Base-by-base conservation (phyloP, 2,329 filamentous ascomycete genomes). In the Teratosphaeria pseudoeucalypti region DNA sequence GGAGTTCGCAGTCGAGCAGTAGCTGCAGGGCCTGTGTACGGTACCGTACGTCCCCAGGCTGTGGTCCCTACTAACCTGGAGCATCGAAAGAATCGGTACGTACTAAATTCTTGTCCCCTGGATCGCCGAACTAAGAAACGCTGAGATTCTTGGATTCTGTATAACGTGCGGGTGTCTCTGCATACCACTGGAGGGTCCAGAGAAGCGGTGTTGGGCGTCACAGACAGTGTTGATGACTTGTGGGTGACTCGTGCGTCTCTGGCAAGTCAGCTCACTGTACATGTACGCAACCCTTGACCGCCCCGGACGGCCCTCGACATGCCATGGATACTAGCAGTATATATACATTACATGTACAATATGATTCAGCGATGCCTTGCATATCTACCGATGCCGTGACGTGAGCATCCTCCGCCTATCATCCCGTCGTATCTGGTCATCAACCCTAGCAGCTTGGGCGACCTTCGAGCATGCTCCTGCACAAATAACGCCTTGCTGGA, bases 401-500 rank as follows among this genome's bases (percentile, higher is more conserved):
- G 43, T 49, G 43, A 49, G 43, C 43, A 39, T n/a, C 16, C 16
- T 49, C 43, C 19, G 9, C 4, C 43, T 49, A n/a, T 49, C 19
- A 19, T 19, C 23, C 23, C 23, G 23, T 23, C 19, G 43, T 49
- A 19, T 49, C 43, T 2, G n/a, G 6, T 49, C 26, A 6, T 54
- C 26, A 54, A 16, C 34, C 3, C 14, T 26, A 9, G 6, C 23
- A 5, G n/a, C 32, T 34, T 34, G 43, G n/a, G 16, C n/a, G 23
- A n/a, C n/a, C 43, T 19, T 49, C 43, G n/a, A 49, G n/a, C 19
- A 19, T 49, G 16, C 43, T n/a, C 43, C n/a, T 43, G 37, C 37
- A 6, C 37, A n/a, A 43, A 43, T 5, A 59, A 59, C 58, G 29
- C 58, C 58, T 16, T 59, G 58, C 58, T 59, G 54, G 34, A 57